Evolutionary conservation across 2,329 filamentous ascomycete species (phyloP).

Genomic region (Penicillium verrucosum): DNA sequence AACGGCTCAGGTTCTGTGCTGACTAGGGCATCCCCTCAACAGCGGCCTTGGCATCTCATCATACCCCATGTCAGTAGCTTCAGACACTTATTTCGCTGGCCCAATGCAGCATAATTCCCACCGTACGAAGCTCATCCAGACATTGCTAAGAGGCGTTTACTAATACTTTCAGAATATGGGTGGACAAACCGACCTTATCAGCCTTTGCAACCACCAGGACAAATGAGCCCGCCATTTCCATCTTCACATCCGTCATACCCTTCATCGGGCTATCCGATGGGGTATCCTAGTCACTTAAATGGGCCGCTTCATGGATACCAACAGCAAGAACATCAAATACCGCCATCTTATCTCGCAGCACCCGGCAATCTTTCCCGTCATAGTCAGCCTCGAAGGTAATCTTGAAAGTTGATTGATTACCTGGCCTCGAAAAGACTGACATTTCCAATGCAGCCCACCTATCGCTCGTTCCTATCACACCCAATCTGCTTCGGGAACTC

Average conservation of each 20-base stretch:
- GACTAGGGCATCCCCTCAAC: conserved; percentile 2
- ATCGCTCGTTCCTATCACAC: conserved; percentile 15
- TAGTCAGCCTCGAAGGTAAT: conserved; percentile 17
- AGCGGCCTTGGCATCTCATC: conserved; percentile 19
- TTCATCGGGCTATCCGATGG: conserved; percentile 23
- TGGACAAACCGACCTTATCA: conserved; percentile 32
- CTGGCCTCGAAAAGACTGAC: not conserved
- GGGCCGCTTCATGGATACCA: conserved; percentile 18
- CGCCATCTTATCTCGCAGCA: conserved; percentile 13
- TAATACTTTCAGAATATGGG: conserved; percentile 29
- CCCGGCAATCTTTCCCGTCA: conserved; percentile 13
- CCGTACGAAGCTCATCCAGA: conserved; percentile 21
- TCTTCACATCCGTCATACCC: conserved; percentile 25
- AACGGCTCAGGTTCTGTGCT: not conserved
- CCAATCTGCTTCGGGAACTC: conserved; percentile 7
- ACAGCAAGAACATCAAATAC: conserved; percentile 9
- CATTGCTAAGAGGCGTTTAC: not conserved
- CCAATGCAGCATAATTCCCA: conserved; percentile 32
- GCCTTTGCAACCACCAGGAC: conserved; percentile 27
- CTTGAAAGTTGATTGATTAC: not conserved
- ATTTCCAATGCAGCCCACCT: conserved; percentile 11
- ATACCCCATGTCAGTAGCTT: conserved; percentile 24
- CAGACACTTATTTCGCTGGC: conserved; percentile 23
- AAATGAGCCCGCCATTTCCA: conserved; percentile 28
- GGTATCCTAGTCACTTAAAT: conserved; percentile 25